These are phyloP conservation scores for Anthracocystis walkeri DNA, from an alignment of 1,284 basidiomycete genomes.

Conservation along the genomic window DNA sequence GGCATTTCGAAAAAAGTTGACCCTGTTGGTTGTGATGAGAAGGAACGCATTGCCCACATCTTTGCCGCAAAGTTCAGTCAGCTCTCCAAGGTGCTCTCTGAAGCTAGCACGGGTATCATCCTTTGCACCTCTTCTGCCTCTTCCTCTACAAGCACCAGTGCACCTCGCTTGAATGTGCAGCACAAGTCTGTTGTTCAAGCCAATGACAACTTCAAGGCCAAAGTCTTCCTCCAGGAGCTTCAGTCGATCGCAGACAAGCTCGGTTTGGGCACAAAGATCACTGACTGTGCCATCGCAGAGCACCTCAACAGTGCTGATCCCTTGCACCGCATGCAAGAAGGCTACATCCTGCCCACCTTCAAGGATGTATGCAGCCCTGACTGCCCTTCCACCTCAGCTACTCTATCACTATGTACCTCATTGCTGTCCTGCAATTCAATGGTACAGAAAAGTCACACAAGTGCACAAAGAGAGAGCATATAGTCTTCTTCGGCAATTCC, in stretches of 20 bases:
- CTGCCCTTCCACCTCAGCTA: slow-evolving; percentile 21
- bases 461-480: too few species aligned
- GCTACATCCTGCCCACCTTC: slow-evolving; percentile 54
- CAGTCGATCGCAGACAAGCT: slow-evolving; percentile 44
- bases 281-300: slow-evolving; percentile 45
- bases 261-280: slow-evolving; percentile 29
- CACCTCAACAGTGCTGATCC: slow-evolving; percentile 47
- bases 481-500: too few species aligned
- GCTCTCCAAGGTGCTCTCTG: slow-evolving; percentile 49
- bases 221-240: slow-evolving; percentile 37
- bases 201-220: slow-evolving; percentile 38
- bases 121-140: slow-evolving; percentile 11
- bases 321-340: slow-evolving; percentile 43
- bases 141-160: background rate
- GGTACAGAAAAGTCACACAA: too few species aligned
- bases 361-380: slow-evolving; percentile 45
- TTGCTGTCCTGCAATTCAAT: too few species aligned
- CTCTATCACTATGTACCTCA: too few species aligned
- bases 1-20: too few species aligned
- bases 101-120: slow-evolving; percentile 34
- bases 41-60: slow-evolving; percentile 24
- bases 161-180: slow-evolving; percentile 9
- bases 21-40: too few species aligned
- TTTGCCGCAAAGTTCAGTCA: slow-evolving; percentile 43
- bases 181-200: slow-evolving; percentile 24